Percentiles rank a stretch among this genome's conserved stretches.
Evolutionary conservation across 441 rosid genomes (phyloP).

Genomic region (Euphorbia corollata): DNA sequence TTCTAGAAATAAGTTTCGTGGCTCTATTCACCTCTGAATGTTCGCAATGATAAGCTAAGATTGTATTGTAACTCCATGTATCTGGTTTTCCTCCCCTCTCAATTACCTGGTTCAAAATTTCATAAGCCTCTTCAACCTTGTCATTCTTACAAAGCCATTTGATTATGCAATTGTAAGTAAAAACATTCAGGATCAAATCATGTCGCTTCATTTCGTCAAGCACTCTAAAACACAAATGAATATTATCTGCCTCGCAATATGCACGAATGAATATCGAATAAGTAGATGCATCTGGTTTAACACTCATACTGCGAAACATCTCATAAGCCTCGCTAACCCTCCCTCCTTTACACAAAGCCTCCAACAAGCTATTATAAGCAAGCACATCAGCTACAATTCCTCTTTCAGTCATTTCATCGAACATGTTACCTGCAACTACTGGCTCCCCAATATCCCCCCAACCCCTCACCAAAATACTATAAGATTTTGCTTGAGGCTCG

Average conservation of each 20-base stretch:
- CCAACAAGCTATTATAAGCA: slow-evolving; percentile 64
- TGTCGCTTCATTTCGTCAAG: slow-evolving; percentile 67
- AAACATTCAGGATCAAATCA: slow-evolving; percentile 62
- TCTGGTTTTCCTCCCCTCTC: slow-evolving; percentile 51
- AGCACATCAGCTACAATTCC: slow-evolving; percentile 42
- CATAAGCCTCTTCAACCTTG: slow-evolving; percentile 63
- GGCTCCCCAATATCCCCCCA: slow-evolving; percentile 55
- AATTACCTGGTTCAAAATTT: slow-evolving; percentile 59
- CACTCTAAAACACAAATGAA: slow-evolving; percentile 60
- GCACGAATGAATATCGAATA: slow-evolving; percentile 64
- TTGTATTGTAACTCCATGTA: slow-evolving; percentile 74
- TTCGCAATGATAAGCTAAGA: slow-evolving; percentile 72
- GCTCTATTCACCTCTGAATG: slow-evolving; percentile 69
- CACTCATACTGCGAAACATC: slow-evolving; percentile 59
- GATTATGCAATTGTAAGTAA: slow-evolving; percentile 67
- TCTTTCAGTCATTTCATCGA: slow-evolving; percentile 67
- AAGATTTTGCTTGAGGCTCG: slow-evolving; percentile 43
- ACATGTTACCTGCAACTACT: slow-evolving; percentile 46
- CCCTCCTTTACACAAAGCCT: slow-evolving; percentile 66
- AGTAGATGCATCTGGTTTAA: slow-evolving; percentile 57
- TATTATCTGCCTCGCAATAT: slow-evolving; percentile 48
- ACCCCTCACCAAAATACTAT: slow-evolving; percentile 58
- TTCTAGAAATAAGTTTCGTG: slow-evolving; percentile 51
- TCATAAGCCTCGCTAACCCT: slow-evolving; percentile 53
- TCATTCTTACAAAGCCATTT: slow-evolving; percentile 64